Evolutionary conservation across 139 green algal species (phyloP), one percentile per base, ranked within the genome.

Genomic region (Raphidocelis subcapitata): DNA sequence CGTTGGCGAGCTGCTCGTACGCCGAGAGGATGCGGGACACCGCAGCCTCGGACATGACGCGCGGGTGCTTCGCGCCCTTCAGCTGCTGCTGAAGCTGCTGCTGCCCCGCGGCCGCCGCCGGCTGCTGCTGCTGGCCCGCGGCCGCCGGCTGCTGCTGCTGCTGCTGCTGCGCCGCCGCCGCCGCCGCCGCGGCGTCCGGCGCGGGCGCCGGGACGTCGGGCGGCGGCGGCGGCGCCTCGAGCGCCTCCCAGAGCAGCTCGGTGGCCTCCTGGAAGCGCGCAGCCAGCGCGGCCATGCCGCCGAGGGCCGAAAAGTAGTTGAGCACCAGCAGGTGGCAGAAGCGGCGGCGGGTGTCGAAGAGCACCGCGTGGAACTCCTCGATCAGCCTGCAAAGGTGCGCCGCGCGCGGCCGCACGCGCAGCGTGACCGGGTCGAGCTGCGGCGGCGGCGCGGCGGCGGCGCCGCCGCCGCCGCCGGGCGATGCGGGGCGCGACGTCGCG

Each of bases 291-390:
- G 71, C 51, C 55, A 86, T 74, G 54, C 87, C 87, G 54, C 79
- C 77, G 12, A 79, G 70, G n/a, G 70, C 69, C 62, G 86, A 66
- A n/a, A 92, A 93, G 78, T 90, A 93, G 82, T 92, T 93, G 56
- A 97, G 77, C 35, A 97, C 70, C 54, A 95, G 82, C 33, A 82
- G 83, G 75, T 97, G 95, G 79, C 86, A 93, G 56, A 84, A 93
- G 62, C 83, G 79, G 18, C 93, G 84, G 32, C 92, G 83, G 18
- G 65, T 61, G 71, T 97, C 92, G 71, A 97, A 89, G n/a, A 97
- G 77, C 52, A 96, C 70, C 62, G 86, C 67, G 35, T 75, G 69
- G 8, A 86, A 70, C 62, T 92, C 86, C 26, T 97, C 92, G n/a
- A 84, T 73, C 31, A 93, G 32, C 37, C 86, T 69, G 10, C 66